phyloP scores from a whole-genome alignment of 257 asterid genomes.

The Plectranthus barbatus region DNA sequence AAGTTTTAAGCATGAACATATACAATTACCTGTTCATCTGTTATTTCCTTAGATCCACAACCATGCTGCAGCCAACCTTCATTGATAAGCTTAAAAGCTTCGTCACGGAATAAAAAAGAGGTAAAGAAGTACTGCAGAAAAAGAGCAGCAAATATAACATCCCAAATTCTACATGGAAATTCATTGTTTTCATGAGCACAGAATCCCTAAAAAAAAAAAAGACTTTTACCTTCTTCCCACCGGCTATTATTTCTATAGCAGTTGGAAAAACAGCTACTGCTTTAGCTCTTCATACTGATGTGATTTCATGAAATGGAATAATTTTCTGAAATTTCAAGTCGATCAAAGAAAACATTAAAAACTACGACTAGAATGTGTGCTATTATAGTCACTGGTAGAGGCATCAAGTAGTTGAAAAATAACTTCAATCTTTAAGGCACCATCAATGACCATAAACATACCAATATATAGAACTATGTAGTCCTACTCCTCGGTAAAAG shows the following conservation, averaged over 20 bases:
- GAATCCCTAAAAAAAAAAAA: too few relatives aligned
- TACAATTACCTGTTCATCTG: too few relatives aligned
- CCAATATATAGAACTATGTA: not conserved
- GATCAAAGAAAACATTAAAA: constrained; percentile 13
- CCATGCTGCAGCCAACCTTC: too few relatives aligned
- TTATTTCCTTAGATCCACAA: too few relatives aligned
- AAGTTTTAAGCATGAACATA: too few relatives aligned
- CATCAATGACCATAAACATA: constrained; percentile 4
- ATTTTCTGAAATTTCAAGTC: constrained; percentile 45
- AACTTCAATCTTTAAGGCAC: constrained; percentile 2
- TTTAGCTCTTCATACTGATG: constrained; percentile 79
- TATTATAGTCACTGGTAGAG: not conserved
- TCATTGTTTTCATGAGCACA: too few relatives aligned
- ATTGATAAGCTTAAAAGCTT: too few relatives aligned
- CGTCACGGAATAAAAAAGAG: too few relatives aligned
- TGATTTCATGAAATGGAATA: constrained; percentile 69
- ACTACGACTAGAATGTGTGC: not conserved
- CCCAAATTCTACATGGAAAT: too few relatives aligned
- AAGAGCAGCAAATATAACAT: too few relatives aligned
- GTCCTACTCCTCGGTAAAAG: not conserved
- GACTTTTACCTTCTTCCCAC: constrained; percentile 59
- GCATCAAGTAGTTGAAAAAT: not conserved
- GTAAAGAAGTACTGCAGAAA: too few relatives aligned
- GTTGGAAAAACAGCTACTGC: constrained; percentile 91
- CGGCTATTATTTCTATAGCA: constrained; percentile 84